Conservation (phyloP, 441 rosid species). For the Gossypium gossypioides region DNA sequence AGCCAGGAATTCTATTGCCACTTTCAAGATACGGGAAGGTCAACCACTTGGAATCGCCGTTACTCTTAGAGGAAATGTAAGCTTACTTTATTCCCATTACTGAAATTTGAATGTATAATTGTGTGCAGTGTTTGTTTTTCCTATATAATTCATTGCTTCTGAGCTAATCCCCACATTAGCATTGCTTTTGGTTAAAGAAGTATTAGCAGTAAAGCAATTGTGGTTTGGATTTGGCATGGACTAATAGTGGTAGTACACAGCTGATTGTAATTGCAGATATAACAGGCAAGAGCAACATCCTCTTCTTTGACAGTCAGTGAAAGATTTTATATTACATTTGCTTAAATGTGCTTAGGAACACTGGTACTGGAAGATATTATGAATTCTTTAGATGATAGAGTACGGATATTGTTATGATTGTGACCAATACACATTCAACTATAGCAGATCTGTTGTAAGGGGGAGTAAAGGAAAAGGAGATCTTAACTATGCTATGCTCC, state of each 20-base stretch:
- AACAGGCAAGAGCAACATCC: neutral
- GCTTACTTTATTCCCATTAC: constrained; percentile 11
- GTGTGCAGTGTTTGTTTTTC: neutral
- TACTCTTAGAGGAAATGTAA: constrained; percentile 81
- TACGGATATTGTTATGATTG: neutral
- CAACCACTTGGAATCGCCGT: constrained; percentile 78
- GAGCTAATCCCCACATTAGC: neutral
- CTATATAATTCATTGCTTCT: neutral
- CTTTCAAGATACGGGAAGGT: constrained; percentile 82
- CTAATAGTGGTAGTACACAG: neutral
- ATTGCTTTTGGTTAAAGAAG: neutral
- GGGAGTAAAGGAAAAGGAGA: neutral
- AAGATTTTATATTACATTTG: neutral
- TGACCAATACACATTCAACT: neutral
- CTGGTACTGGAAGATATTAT: neutral
- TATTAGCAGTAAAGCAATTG: neutral
- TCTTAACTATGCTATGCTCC: neutral
- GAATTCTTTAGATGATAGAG: neutral
- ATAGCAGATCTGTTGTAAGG: neutral
- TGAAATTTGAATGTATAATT: neutral
- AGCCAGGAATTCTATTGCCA: constrained; percentile 60
- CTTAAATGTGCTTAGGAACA: neutral
- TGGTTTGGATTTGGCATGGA: neutral
- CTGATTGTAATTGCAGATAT: neutral
- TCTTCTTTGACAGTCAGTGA: neutral